Percentiles rank a stretch among this genome's conserved stretches.
These are phyloP conservation scores for Papiliotrema nemorosa DNA, from an alignment of 1,284 basidiomycete species.

Conservation along the genomic window DNA sequence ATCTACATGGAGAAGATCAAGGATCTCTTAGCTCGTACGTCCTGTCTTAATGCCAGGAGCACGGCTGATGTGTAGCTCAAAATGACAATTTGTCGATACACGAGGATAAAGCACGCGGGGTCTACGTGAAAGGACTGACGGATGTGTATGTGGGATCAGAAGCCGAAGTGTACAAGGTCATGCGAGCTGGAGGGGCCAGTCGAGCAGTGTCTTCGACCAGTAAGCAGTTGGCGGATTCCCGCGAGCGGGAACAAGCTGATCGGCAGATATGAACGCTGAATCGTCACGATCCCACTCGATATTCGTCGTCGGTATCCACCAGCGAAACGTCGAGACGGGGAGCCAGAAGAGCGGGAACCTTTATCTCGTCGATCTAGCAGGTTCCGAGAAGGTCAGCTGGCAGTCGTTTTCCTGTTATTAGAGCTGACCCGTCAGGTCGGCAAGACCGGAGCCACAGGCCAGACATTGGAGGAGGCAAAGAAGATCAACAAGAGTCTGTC, in stretches of 20 bases:
- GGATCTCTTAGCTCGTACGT: conserved; percentile 91
- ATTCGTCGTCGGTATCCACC: conserved; percentile 95
- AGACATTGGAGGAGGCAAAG: conserved; percentile 98
- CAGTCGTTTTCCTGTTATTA: background rate
- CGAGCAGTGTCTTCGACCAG: conserved; percentile 94
- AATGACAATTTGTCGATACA: conserved; percentile 99
- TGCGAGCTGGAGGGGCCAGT: conserved; percentile 89
- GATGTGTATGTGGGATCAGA: conserved; percentile 98
- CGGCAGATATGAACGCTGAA: conserved; percentile 98
- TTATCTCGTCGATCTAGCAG: conserved; percentile 96
- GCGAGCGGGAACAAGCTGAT: background rate
- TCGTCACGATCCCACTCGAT: conserved; percentile 99
- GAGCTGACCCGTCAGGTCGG: conserved; percentile 61
- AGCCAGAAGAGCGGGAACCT: conserved; percentile 95
- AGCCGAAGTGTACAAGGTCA: conserved; percentile 97
- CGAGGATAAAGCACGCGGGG: conserved; percentile 95
- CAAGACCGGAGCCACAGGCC: conserved; percentile 98
- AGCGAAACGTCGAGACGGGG: conserved; percentile 92
- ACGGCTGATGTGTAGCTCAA: conserved; percentile 63
- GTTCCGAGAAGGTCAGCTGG: conserved; percentile 86
- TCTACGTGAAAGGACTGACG: conserved; percentile 96
- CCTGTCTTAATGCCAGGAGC: background rate
- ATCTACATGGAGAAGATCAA: conserved; percentile 97
- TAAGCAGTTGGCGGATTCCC: conserved; percentile 50
- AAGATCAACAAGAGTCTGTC: conserved; percentile 99